Evolutionary conservation across 1,284 basidiomycete species (phyloP).

Genomic region (Kalmanozyma brasiliensis): DNA sequence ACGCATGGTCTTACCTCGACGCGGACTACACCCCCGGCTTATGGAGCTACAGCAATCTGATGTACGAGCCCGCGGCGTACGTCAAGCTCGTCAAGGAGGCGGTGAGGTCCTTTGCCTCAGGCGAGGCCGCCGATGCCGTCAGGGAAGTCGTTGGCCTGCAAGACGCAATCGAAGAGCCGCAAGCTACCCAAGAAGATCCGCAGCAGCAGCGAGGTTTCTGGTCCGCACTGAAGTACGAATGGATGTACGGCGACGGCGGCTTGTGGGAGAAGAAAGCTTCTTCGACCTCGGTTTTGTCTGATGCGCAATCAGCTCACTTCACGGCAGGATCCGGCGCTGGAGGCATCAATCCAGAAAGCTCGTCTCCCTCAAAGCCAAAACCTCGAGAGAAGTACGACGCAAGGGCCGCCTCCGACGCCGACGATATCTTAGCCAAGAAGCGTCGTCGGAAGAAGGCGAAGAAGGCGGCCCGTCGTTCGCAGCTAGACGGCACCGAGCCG

Average conservation of each 20-base stretch:
- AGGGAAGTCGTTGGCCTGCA: constrained; percentile 29
- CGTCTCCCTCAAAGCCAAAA: constrained; percentile 3
- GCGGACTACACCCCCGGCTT: constrained; percentile 22
- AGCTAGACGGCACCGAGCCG: background rate
- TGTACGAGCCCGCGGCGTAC: constrained; percentile 48
- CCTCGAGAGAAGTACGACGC: constrained; percentile 31
- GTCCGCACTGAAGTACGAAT: constrained; percentile 41
- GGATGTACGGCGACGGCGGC: constrained; percentile 51
- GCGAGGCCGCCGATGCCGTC: constrained; percentile 38
- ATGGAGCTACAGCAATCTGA: constrained; percentile 33
- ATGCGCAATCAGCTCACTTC: background rate
- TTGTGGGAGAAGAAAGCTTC: constrained; percentile 26
- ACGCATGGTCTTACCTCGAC: constrained; percentile 38
- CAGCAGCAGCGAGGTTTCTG: constrained; percentile 28
- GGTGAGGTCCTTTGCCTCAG: constrained; percentile 44
- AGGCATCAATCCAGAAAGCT: background rate
- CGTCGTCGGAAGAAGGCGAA: constrained; percentile 9
- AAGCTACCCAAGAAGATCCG: background rate
- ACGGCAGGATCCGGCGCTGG: background rate
- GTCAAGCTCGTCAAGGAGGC: constrained; percentile 45
- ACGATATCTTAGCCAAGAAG: constrained; percentile 5
- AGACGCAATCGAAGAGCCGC: constrained; percentile 1
- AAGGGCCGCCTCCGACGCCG: constrained; percentile 16
- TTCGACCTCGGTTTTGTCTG: background rate
- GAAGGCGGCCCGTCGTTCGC: constrained; percentile 5